phyloP scores from a whole-genome alignment of 2,329 filamentous ascomycete genomes.

The Pestalotiopsis sp. region DNA sequence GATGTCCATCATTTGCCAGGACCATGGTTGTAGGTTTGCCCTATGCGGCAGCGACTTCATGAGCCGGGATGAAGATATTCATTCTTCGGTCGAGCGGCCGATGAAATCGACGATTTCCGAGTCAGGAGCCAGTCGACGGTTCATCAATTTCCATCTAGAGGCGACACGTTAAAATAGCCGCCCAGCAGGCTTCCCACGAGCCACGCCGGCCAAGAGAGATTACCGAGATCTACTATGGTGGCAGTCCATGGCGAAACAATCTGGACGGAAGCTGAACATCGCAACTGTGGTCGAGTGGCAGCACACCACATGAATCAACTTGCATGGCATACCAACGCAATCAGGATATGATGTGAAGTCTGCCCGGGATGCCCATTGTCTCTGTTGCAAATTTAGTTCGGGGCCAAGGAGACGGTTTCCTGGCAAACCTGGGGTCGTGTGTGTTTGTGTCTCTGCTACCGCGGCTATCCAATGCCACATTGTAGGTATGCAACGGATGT shows the following conservation, averaged over 20 bases:
- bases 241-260: neutral
- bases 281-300: neutral
- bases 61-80: neutral
- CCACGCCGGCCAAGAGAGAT: neutral
- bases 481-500: neutral
- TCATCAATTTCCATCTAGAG: neutral
- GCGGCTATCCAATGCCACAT: neutral
- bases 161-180: neutral
- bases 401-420: neutral
- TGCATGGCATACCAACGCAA: neutral
- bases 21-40: neutral
- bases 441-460: neutral
- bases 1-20: neutral
- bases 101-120: neutral
- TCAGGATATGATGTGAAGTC: neutral
- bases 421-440: neutral
- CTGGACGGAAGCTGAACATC: neutral
- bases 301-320: neutral
- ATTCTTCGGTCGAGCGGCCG: neutral
- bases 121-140: constrained; percentile 1
- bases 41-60: neutral
- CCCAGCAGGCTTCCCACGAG: neutral
- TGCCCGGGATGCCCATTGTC: neutral
- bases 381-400: neutral
- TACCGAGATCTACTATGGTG: neutral